phyloP scores from a whole-genome alignment of 768 basidiomycete species.

The Lactarius evosmus region DNA sequence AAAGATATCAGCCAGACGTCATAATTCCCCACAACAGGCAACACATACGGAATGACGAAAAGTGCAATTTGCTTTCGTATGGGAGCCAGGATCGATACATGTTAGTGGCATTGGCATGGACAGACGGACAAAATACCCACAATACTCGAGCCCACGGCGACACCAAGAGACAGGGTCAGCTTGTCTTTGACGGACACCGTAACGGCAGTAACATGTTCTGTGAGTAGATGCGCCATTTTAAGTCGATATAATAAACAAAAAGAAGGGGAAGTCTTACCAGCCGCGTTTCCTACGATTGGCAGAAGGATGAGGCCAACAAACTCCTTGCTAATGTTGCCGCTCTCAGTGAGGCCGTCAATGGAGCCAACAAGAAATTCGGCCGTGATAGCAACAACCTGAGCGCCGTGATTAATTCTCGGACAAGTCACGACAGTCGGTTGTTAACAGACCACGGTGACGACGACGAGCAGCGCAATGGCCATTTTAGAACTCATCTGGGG shows the following conservation, averaged over 20 bases:
- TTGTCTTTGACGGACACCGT: slow-evolving; percentile 90
- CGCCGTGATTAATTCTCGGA: not conserved
- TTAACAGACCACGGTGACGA: slow-evolving; percentile 41
- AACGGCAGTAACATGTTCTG: slow-evolving; percentile 88
- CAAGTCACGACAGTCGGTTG: not conserved
- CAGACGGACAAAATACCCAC: slow-evolving; percentile 41
- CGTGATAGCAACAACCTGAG: slow-evolving; percentile 48
- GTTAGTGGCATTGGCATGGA: not conserved
- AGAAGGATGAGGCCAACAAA: slow-evolving; percentile 87
- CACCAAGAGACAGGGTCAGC: slow-evolving; percentile 79
- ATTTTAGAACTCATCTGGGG: slow-evolving; percentile 38
- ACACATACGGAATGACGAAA: slow-evolving; percentile 74
- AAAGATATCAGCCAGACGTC: slow-evolving; percentile 10
- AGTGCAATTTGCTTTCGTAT: slow-evolving; percentile 71
- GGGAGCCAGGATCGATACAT: not conserved
- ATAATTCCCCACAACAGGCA: not conserved
- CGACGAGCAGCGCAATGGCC: slow-evolving; percentile 36
- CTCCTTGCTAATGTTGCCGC: slow-evolving; percentile 60
- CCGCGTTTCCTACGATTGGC: slow-evolving; percentile 90
- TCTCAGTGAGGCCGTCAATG: slow-evolving; percentile 66
- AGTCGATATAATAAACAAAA: slow-evolving; percentile 1
- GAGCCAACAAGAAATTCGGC: slow-evolving; percentile 73
- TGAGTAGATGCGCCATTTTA: slow-evolving; percentile 17
- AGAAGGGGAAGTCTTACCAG: slow-evolving; percentile 42
- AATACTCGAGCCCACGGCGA: slow-evolving; percentile 85